Percentiles rank a stretch among this genome's conserved stretches.
phyloP scores from a whole-genome alignment of 345 rosid species.

The Triadica sebifera region DNA sequence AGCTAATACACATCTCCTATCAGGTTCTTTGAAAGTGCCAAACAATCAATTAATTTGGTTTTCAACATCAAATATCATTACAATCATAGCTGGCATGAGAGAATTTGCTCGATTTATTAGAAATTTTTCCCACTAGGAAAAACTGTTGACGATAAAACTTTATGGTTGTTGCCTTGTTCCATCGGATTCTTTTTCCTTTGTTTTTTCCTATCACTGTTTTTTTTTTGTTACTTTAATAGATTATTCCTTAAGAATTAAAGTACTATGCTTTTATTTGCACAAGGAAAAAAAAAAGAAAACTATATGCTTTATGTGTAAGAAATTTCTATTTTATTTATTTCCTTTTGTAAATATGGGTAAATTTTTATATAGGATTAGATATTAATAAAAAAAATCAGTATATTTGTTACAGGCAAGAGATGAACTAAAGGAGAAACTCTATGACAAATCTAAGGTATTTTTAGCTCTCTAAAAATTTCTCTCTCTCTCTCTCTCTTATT shows the following conservation, averaged over 20 bases:
- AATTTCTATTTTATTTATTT: not conserved
- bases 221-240: not conserved
- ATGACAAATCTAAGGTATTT: constrained; percentile 32
- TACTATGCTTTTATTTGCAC: too few species aligned
- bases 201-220: too few species aligned
- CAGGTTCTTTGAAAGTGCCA: not conserved
- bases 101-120: not conserved
- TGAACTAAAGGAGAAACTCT: constrained; percentile 26
- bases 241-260: not conserved
- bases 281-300: not conserved
- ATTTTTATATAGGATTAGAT: too few species aligned
- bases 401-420: constrained; percentile 30
- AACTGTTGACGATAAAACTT: not conserved
- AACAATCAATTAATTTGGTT: not conserved
- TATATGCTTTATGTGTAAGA: not conserved
- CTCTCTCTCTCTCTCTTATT: not conserved
- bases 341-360: too few species aligned
- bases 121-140: too few species aligned
- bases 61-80: not conserved
- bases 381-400: not conserved
- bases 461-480: not conserved
- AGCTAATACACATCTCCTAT: too few species aligned
- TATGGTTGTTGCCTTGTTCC: not conserved
- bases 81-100: not conserved
- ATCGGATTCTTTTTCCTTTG: not conserved